Evolutionary conservation across 2,329 filamentous ascomycete species (phyloP), one percentile per base, ranked within the genome.

Genomic region (Diplodia seriata): DNA sequence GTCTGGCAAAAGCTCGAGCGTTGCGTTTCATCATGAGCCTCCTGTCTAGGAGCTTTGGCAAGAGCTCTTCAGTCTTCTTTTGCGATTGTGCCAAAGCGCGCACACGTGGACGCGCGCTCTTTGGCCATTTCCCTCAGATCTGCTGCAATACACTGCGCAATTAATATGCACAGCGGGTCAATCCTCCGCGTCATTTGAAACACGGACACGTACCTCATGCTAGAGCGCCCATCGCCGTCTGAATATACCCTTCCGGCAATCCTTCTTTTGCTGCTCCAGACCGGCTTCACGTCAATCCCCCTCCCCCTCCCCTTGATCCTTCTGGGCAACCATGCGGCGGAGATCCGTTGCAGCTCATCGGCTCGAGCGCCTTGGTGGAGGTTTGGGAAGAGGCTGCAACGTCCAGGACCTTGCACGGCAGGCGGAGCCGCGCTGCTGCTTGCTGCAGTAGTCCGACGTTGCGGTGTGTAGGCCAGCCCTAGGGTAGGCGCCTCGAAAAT

Each of bases 131-230:
- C 57, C 57, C 23, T 62, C 20, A 50, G 40, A 62, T 62, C 40
- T 62, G 57, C 40, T 50, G 57, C 26, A 62, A 62, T 62, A 62
- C 40, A n/a, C 57, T 49, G 57, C 57, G 57, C 40, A 43, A 47
- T 62, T 62, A 62, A 49, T 50, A 50, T 62, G 57, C 57, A 62
- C 57, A 62, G 57, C 57, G 57, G 57, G 57, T 49, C 29, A 62
- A 62, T 62, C 57, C 57, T 62, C 57, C 40, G 57, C 57, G 57
- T 29, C 57, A 62, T 62, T 62, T 62, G 57, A 62, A 62, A 62
- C 57, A 7, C 57, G 40, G 31, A 62, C 57, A 62, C 57, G 57
- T 62, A 62, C 57, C 57, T 62, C 43, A 20, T 62, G 23, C 20
- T 33, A 62, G 47, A 62, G 57, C 40, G 11, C 11, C 57, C 23